Conservation (phyloP, 2,329 filamentous ascomycete genomes). For the Fusarium sp. region DNA sequence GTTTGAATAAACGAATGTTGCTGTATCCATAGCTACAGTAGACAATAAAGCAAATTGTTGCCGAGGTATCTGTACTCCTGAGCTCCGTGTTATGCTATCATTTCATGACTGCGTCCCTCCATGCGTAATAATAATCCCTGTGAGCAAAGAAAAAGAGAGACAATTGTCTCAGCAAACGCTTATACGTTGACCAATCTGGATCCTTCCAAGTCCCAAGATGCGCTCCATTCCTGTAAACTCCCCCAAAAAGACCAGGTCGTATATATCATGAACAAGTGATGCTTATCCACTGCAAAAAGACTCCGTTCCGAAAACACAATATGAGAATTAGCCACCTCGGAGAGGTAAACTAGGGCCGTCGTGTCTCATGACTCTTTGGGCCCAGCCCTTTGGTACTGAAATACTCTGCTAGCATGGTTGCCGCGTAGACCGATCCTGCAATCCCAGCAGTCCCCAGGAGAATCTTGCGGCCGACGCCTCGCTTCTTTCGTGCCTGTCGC, state of each 20-base stretch:
- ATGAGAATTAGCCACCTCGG: background rate
- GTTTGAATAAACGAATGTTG: conserved; percentile 14
- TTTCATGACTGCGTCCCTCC: conserved; percentile 1
- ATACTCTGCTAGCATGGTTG: conserved; percentile 67
- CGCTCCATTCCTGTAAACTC: conserved; percentile 19
- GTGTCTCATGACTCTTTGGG: conserved; percentile 39
- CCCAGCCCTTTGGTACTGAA: conserved; percentile 57
- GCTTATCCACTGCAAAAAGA: background rate
- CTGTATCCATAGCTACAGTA: conserved; percentile 17
- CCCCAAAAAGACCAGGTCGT: background rate
- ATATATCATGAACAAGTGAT: background rate
- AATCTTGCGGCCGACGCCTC: conserved; percentile 57
- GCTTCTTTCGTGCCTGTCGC: conserved; percentile 51
- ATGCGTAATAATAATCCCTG: background rate
- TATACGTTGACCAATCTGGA: background rate
- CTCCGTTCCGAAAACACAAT: background rate
- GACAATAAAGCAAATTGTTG: conserved; percentile 7
- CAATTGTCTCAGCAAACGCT: background rate
- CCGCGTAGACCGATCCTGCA: conserved; percentile 64
- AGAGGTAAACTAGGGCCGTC: conserved; percentile 2
- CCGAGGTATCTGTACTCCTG: conserved; percentile 36
- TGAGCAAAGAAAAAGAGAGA: background rate
- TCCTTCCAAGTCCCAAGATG: background rate
- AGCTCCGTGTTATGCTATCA: conserved; percentile 26
- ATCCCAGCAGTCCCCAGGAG: conserved; percentile 63